Conservation (phyloP, 352 stramenopile species). For the Globisporangium splendens region DNA sequence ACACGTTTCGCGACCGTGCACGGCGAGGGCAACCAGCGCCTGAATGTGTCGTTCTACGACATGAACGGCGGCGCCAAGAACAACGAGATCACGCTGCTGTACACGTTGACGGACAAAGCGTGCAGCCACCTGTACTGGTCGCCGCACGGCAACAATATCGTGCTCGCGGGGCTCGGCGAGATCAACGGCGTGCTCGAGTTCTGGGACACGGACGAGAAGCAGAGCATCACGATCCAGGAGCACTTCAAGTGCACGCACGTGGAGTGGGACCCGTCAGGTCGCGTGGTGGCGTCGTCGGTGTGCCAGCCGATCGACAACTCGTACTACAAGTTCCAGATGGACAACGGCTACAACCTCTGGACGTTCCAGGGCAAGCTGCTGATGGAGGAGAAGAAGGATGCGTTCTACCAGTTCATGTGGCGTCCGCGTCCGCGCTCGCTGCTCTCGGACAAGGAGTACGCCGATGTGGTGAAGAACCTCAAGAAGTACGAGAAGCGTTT, state of each 20-base stretch:
- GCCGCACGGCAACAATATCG: constrained; percentile 90
- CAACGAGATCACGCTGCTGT: constrained; percentile 93
- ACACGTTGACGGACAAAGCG: constrained; percentile 93
- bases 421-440: constrained; percentile 93
- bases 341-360: constrained; percentile 98
- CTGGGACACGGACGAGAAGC: constrained; percentile 96
- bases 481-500: constrained; percentile 95
- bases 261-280: constrained; percentile 96
- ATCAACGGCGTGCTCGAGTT: constrained; percentile 97
- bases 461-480: constrained; percentile 95
- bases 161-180: constrained; percentile 93
- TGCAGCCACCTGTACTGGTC: constrained; percentile 98
- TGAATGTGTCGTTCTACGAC: constrained; percentile 97
- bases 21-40: constrained; percentile 89
- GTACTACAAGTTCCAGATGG: constrained; percentile 98
- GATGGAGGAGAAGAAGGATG: constrained; percentile 94
- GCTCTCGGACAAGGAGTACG: constrained; percentile 91
- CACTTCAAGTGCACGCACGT: constrained; percentile 98
- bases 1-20: constrained; percentile 96
- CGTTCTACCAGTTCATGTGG: constrained; percentile 94
- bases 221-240: constrained; percentile 93
- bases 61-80: constrained; percentile 74
- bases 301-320: constrained; percentile 94
- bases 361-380: constrained; percentile 97
- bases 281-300: constrained; percentile 93